Evolutionary conservation across 1,284 basidiomycete species (phyloP).

Genomic region (Peniophora sp.): DNA sequence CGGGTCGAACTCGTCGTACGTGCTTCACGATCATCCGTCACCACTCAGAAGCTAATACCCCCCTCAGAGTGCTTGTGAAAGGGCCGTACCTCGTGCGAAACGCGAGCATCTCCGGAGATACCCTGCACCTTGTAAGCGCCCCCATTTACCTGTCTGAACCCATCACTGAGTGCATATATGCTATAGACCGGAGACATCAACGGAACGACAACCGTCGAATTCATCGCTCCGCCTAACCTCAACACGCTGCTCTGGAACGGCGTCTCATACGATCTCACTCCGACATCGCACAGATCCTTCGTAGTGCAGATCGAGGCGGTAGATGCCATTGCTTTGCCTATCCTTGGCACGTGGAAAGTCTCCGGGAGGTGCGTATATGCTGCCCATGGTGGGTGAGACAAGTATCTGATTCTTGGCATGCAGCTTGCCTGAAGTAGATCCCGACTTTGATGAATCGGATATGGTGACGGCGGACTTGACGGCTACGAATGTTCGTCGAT

Average conservation of each 20-base stretch:
- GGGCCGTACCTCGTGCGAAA: constrained; percentile 44
- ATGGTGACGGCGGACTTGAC: constrained; percentile 32
- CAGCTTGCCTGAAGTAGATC: constrained; percentile 39
- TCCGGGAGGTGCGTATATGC: constrained; percentile 24
- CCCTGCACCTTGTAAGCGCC: constrained; percentile 25
- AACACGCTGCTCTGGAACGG: constrained; percentile 41
- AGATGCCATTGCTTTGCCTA: constrained; percentile 22
- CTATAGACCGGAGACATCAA: constrained; percentile 38
- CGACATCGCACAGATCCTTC: constrained; percentile 24
- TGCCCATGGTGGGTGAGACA: background rate
- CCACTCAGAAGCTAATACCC: background rate
- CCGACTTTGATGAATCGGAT: constrained; percentile 35
- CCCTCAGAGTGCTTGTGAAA: constrained; percentile 33
- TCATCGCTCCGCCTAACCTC: constrained; percentile 32
- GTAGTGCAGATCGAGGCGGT: constrained; percentile 17
- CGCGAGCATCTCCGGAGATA: constrained; percentile 27
- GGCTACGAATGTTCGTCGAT: constrained; percentile 30
- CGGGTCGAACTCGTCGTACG: constrained; percentile 30
- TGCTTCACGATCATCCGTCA: background rate
- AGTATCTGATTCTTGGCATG: constrained; percentile 1
- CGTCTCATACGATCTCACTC: constrained; percentile 13
- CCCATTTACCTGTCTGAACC: background rate
- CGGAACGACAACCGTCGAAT: constrained; percentile 34
- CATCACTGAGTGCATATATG: background rate
- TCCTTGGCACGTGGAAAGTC: constrained; percentile 37